Base-by-base conservation (phyloP, 768 basidiomycete genomes). In the Pisolithus albus region DNA sequence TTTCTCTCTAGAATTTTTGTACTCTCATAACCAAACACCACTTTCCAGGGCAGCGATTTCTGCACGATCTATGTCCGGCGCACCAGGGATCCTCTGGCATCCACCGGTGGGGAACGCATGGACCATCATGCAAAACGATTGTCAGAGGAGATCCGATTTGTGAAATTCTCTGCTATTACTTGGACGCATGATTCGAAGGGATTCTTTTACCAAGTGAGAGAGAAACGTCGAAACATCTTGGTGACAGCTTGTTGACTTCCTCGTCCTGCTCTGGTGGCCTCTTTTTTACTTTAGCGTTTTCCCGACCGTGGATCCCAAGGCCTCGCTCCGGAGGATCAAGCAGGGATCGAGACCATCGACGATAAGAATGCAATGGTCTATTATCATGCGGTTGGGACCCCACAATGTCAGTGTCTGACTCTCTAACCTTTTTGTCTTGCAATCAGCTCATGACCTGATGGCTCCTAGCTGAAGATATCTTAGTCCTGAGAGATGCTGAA, bases 121-220 rank as follows among this genome's bases (percentile, higher is more conserved):
- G 70, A 72, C 7, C 73, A 77, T 47, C 74, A 82, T 56, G 70
- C 75, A 18, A 72, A 71, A 34, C 72, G 82, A 41, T 74, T 89
- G 36, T 56, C 72, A 4, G 89, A 92, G 42, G 83, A 82, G 53
- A 67, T 91, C 49, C 77, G 82, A 50, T 85, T 79, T 61, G 85
- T 88, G 55, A 92, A 92, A 64, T 90, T 88, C 67, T 85, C 84
- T 0, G 66, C 72, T 10, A 74, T 90, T 40, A 71, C 73, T 24
- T 92, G 89, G 90, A 82, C 82, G 4, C 79, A 81, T 50, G 87
- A 91, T 66, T 83, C 81, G 50, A 83, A 81, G 54, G 89, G 90
- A 1, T 89, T 92, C 67, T 88, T 92, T 69, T 92, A 92, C 64
- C 88, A 90, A 73, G 74, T 75, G 46, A 19, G 66, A 34, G 39